Evolutionary conservation across 1,284 basidiomycete species (phyloP), one percentile per base, ranked within the genome.

Genomic region (Melanopsichium pennsylvanicum): DNA sequence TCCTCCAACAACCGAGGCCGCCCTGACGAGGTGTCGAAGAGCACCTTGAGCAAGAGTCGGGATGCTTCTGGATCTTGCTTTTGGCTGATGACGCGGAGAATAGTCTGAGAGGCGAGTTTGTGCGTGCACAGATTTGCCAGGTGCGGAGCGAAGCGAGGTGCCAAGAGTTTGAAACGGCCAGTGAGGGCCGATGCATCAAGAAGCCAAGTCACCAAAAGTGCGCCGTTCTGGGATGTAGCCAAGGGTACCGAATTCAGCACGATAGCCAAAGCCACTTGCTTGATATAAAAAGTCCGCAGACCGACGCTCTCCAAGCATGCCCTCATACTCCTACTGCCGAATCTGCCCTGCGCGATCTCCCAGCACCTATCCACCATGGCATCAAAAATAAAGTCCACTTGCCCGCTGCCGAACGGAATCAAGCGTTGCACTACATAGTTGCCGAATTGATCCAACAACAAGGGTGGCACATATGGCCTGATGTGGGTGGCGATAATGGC

Each of bases 361-460:
- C 96, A 98, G 83, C 96, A 91, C 42, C 96, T 90, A 81, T 98
- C 95, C 40, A 92, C 89, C 86, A 98, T 97, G 29, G 93, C 93
- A 80, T 98, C 95, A 80, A 97, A 97, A 60, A 98, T 90, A 82
- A 97, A 97, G 73, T 96, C 93, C 56, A 90, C 92, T 31, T 86
- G 86, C 15, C 95, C 94, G 25, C 88, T 83, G 39, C 91, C 91
- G 74, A 97, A 98, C 19, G 91, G 89, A 43, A 98, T 85, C 78
- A 93, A 94, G 77, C 93, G 93, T 54, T 95, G 92, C 38, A 96
- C 91, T 59, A 98, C 95, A 80, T 99, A 99, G 83, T 98, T 99
- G 54, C 96, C 96, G 70, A 96, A 94, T 79, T 94, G 91, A 81
- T 97, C 95, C 40, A 97, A 86, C 50, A 98, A 87, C 25, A 99